Conservation (phyloP, 2,329 filamentous ascomycete species). For the Tolypocladium tundrense region DNA sequence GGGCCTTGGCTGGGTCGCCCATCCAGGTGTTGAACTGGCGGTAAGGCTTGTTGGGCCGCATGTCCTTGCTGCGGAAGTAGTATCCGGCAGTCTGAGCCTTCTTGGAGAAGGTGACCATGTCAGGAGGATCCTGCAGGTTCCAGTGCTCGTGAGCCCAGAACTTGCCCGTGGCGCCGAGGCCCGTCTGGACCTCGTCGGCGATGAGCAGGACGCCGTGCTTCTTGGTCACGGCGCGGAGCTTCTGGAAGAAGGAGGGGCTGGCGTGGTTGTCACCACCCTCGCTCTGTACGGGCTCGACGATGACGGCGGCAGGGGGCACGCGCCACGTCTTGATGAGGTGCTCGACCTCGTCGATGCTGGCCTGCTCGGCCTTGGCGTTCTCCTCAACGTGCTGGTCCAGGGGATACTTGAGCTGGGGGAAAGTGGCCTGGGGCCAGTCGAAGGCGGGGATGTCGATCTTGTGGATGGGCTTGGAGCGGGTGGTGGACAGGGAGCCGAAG, state of each 20-base stretch:
- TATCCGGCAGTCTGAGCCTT: constrained; percentile 92
- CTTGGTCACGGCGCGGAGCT: constrained; percentile 68
- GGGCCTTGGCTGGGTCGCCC: constrained; percentile 76
- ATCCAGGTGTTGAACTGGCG: constrained; percentile 98
- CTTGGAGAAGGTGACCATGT: constrained; percentile 93
- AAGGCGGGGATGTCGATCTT: constrained; percentile 93
- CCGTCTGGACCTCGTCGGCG: constrained; percentile 90
- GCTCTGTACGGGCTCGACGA: constrained; percentile 87
- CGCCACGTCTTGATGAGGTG: constrained; percentile 69
- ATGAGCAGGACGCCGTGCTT: constrained; percentile 75
- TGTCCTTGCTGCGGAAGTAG: constrained; percentile 72
- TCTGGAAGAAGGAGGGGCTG: constrained; percentile 75
- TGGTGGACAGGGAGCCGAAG: constrained; percentile 79
- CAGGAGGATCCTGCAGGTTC: constrained; percentile 67
- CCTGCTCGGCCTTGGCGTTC: constrained; percentile 72
- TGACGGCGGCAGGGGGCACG: constrained; percentile 67
- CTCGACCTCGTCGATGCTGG: constrained; percentile 75
- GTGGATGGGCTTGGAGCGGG: constrained; percentile 86
- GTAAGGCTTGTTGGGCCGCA: constrained; percentile 87
- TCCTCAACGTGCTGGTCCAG: constrained; percentile 69
- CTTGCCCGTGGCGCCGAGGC: constrained; percentile 82
- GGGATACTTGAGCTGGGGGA: constrained; percentile 79
- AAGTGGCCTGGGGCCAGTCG: constrained; percentile 86
- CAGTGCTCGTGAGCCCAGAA: constrained; percentile 98
- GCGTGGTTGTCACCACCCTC: constrained; percentile 95